Percentiles rank a stretch among this genome's conserved stretches.
Conservation (phyloP, 2,329 filamentous ascomycete genomes). For the Paraconiothyrium sp. region DNA sequence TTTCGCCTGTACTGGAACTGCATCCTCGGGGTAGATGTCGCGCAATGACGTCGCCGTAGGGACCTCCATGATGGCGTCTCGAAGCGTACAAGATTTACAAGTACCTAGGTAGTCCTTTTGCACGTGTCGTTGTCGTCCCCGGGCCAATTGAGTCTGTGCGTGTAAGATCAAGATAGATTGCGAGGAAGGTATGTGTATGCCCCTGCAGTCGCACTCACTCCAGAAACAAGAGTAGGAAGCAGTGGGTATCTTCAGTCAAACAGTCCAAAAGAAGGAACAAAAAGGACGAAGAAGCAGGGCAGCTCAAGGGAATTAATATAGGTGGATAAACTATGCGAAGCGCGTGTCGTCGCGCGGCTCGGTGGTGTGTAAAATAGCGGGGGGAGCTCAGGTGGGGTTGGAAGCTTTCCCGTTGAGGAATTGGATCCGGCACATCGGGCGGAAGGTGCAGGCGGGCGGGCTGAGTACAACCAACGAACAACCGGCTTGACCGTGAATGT, state of each 20-base stretch:
- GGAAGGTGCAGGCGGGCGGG: not conserved
- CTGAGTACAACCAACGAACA: not conserved
- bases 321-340: conserved; percentile 10
- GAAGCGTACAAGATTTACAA: conserved; percentile 5
- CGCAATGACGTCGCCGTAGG: conserved; percentile 78
- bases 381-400: conserved; percentile 32
- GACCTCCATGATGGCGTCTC: conserved; percentile 59
- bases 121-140: not conserved
- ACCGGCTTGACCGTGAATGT: too few species aligned
- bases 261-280: not conserved
- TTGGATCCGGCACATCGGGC: conserved; percentile 24
- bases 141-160: not conserved
- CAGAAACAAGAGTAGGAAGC: conserved; percentile 11
- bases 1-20: conserved; percentile 70
- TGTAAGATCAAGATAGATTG: not conserved
- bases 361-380: conserved; percentile 25
- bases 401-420: conserved; percentile 33
- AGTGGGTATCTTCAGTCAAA: conserved; percentile 2
- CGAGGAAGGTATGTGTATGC: not conserved
- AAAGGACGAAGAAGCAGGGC: not conserved
- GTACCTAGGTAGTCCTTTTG: not conserved
- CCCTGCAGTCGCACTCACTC: not conserved
- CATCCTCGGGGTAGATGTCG: conserved; percentile 84
- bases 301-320: conserved; percentile 18
- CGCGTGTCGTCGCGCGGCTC: conserved; percentile 25